Evolutionary conservation across 1,284 basidiomycete species (phyloP).

Genomic region (Somion occarium): DNA sequence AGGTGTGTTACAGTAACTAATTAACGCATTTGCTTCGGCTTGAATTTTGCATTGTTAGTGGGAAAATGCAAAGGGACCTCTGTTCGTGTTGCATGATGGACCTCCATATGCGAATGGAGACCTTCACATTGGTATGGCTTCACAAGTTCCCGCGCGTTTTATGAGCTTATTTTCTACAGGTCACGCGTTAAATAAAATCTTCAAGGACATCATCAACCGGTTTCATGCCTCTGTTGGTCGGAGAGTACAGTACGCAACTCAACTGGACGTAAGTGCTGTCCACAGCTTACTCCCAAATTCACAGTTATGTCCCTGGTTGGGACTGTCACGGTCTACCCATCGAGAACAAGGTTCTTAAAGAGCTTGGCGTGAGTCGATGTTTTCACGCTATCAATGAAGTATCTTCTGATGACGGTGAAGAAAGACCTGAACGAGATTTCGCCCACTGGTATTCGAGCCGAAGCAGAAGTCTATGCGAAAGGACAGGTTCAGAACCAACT

Average conservation of each 20-base stretch:
- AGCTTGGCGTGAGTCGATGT: slow-evolving; percentile 53
- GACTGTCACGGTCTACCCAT: slow-evolving; percentile 99
- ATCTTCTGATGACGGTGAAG: slow-evolving; percentile 23
- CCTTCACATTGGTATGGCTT: slow-evolving; percentile 84
- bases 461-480: slow-evolving; percentile 72
- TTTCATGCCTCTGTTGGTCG: slow-evolving; percentile 80
- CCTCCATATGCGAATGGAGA: slow-evolving; percentile 98
- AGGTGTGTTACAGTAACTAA: too few relatives aligned
- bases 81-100: slow-evolving; percentile 92
- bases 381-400: not conserved
- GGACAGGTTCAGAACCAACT: slow-evolving; percentile 78
- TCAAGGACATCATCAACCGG: slow-evolving; percentile 95
- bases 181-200: slow-evolving; percentile 94
- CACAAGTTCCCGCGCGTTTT: slow-evolving; percentile 1
- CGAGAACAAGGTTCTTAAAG: slow-evolving; percentile 85
- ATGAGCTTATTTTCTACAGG: slow-evolving; percentile 42
- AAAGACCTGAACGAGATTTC: slow-evolving; percentile 52
- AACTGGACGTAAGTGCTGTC: slow-evolving; percentile 5
- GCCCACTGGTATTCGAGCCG: slow-evolving; percentile 61
- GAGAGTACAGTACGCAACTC: slow-evolving; percentile 70
- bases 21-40: not conserved
- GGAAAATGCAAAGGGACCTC: slow-evolving; percentile 55
- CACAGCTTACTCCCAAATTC: slow-evolving; percentile 1
- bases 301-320: slow-evolving; percentile 95
- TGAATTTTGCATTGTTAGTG: slow-evolving; percentile 46